Base-by-base conservation (phyloP, 2,329 filamentous ascomycete species). In the Fusarium caatingaense region DNA sequence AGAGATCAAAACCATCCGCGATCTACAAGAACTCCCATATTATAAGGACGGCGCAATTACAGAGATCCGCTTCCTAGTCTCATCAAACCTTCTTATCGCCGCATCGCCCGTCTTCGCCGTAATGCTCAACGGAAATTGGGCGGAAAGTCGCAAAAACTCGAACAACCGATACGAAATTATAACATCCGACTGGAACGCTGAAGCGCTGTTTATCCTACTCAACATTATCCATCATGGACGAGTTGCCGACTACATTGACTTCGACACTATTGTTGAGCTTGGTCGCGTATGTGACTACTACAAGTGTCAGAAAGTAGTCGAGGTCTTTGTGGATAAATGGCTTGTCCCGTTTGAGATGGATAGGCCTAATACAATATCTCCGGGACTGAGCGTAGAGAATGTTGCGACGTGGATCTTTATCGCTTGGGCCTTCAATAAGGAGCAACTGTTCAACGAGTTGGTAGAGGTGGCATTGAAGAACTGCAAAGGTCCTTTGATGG, bases 271-370 rank as follows among this genome's bases (percentile, higher is more conserved):
- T 0, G 28, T 13, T 30, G 28, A 30, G 28, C 28, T 30, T 30
- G 28, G 28, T 13, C 12, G 28, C 0, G 28, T 30, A 3, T 71
- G 77, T 0, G 69, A 78, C 25, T 75, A 76, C 11, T 77, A 74
- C 12, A 20, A 75, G 4, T 77, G 70, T 28, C 64, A 72, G 9
- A 74, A 78, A 13, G 23, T 56, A 2, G 28, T 63, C 0, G 66
- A 74, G 10, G 27, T 27, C 3, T 56, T 56, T 20, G 23, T 41
- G 0, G 50, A 46, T 0, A 46, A 20, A 12, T 60, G 50, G 56
- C 34, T 37, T 10, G 18, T n/a, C 18, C 18, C 34, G 10, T 37
- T 37, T 18, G 16, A 37, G 18, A 37, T 37, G 34, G 34, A 37
- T 10, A 37, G 10, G 6, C 34, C 34, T 6, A 12, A 6, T n/a